phyloP scores from a whole-genome alignment of 2,329 filamentous ascomycete species.

The Xylaria sp. region DNA sequence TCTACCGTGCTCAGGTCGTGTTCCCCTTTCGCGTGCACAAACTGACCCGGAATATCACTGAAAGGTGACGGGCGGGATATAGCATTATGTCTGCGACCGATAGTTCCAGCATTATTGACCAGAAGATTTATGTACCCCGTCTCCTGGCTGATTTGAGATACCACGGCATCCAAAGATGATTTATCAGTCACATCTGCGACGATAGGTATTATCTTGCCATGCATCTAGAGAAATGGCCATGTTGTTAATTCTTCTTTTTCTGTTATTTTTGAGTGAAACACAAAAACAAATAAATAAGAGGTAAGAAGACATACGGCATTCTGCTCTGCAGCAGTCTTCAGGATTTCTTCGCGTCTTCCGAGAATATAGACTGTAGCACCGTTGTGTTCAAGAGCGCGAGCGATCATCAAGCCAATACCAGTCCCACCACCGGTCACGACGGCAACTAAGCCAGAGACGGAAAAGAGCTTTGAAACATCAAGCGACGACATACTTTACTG shows the following conservation, averaged over 20 bases:
- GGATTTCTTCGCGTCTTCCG: constrained; percentile 35
- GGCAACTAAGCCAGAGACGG: constrained; percentile 29
- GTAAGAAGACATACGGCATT: constrained; percentile 21
- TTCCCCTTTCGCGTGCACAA: constrained; percentile 26
- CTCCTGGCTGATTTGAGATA: constrained; percentile 28
- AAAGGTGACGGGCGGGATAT: constrained; percentile 28
- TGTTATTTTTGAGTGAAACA: too few relatives aligned
- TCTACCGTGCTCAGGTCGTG: constrained; percentile 31
- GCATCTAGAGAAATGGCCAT: constrained; percentile 16
- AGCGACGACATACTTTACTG: constrained; percentile 22
- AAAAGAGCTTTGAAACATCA: constrained; percentile 34
- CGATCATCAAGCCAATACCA: constrained; percentile 35
- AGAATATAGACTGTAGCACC: constrained; percentile 41
- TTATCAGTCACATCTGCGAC: constrained; percentile 35
- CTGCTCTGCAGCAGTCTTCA: constrained; percentile 34
- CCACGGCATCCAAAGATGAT: constrained; percentile 25
- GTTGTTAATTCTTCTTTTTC: neutral
- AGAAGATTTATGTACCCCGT: constrained; percentile 33
- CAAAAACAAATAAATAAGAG: neutral
- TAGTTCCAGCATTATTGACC: constrained; percentile 34
- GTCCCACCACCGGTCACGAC: constrained; percentile 39
- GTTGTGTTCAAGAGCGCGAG: constrained; percentile 36
- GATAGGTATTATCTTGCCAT: constrained; percentile 31
- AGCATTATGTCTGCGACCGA: constrained; percentile 32
- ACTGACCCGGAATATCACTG: constrained; percentile 27